Conservation (phyloP, 257 asterid genomes). For the Fraxinus cuspidata region DNA sequence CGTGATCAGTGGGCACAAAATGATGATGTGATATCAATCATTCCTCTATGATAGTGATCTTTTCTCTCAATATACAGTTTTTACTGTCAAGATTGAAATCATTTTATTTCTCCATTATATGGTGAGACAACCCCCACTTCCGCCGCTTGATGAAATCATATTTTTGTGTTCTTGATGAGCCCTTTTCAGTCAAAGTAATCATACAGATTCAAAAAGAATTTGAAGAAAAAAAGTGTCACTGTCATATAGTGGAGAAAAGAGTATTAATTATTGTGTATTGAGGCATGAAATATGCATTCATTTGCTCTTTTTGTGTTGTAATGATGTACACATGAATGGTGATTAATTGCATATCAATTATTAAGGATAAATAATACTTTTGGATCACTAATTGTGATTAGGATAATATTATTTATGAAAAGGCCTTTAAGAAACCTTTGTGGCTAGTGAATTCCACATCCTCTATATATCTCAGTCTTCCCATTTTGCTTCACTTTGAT, state of each 20-base stretch:
- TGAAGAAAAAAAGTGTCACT: constrained; percentile 24
- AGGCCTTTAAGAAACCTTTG: constrained; percentile 33
- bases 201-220: constrained; percentile 23
- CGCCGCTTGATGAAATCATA: constrained; percentile 61
- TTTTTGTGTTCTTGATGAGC: constrained; percentile 26
- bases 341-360: constrained; percentile 13
- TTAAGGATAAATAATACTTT: constrained; percentile 24
- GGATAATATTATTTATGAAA: constrained; percentile 37
- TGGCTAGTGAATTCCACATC: constrained; percentile 38
- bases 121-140: constrained; percentile 52
- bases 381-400: constrained; percentile 13
- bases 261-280: constrained; percentile 14
- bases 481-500: constrained; percentile 15
- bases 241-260: constrained; percentile 38
- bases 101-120: constrained; percentile 22
- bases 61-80: not conserved
- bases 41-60: constrained; percentile 39
- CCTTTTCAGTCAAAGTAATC: constrained; percentile 44
- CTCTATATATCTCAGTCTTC: constrained; percentile 18
- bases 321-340: constrained; percentile 27
- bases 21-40: constrained; percentile 33
- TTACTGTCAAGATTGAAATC: constrained; percentile 23
- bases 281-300: constrained; percentile 25
- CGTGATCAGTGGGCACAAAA: not conserved
- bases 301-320: constrained; percentile 20